phyloP scores from a whole-genome alignment of 2,329 filamentous ascomycete species.

The Pseudogymnoascus destructans region DNA sequence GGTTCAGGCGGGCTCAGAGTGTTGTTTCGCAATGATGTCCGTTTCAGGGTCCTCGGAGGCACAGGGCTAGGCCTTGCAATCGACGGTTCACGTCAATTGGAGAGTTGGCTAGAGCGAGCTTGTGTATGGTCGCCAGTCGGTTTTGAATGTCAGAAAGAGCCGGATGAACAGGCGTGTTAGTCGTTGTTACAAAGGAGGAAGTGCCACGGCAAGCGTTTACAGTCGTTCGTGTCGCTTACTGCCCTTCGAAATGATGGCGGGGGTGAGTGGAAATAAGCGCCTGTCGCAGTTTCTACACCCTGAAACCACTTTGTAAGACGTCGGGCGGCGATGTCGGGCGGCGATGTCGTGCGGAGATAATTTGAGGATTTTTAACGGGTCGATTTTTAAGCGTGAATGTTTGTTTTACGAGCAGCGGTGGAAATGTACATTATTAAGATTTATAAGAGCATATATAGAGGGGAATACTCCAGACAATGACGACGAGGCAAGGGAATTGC shows the following conservation, averaged over 20 bases:
- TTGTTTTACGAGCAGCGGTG: neutral
- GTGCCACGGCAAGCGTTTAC: neutral
- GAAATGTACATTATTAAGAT: neutral
- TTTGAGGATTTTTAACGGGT: neutral
- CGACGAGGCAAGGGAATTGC: conserved; percentile 5
- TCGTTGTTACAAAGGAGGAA: neutral
- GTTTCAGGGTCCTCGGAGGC: neutral
- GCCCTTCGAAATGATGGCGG: neutral
- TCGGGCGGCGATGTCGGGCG: neutral
- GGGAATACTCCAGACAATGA: neutral
- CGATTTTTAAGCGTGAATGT: neutral
- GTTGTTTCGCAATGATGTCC: neutral
- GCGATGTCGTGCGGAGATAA: neutral
- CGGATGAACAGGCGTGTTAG: neutral
- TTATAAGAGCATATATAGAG: neutral
- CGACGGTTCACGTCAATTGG: neutral
- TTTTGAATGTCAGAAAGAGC: neutral
- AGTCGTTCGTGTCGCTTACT: conserved; percentile 5
- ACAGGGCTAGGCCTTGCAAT: conserved; percentile 1
- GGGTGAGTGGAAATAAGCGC: conserved; percentile 8
- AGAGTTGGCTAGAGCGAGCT: neutral
- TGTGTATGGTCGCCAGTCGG: neutral
- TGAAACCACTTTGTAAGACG: conserved; percentile 3
- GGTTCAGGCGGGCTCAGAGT: neutral
- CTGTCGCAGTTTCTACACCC: conserved; percentile 3